These are phyloP conservation scores for Fusarium equiseti DNA, from an alignment of 2,329 filamentous ascomycete species.

Conservation along the genomic window DNA sequence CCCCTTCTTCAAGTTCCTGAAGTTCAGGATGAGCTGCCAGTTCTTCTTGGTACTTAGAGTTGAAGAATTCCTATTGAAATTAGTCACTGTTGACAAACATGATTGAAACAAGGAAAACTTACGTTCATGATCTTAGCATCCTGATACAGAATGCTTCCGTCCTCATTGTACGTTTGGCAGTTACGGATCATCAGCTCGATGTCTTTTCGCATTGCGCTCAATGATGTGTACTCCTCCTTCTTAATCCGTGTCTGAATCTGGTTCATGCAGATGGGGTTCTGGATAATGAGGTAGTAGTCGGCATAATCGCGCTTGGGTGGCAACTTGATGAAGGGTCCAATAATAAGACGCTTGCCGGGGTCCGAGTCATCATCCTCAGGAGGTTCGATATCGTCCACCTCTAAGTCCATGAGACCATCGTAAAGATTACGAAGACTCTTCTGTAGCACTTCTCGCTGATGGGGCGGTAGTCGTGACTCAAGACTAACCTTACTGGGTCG, in stretches of 20 bases:
- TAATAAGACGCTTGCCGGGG: conserved; percentile 79
- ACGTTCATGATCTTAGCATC: conserved; percentile 96
- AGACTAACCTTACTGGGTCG: conserved; percentile 71
- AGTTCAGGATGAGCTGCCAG: conserved; percentile 67
- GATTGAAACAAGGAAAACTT: conserved; percentile 34
- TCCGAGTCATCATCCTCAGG: conserved; percentile 69
- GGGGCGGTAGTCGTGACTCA: conserved; percentile 67
- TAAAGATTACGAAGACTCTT: conserved; percentile 81
- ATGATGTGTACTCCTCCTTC: conserved; percentile 87
- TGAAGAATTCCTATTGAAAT: conserved; percentile 67
- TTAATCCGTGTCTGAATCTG: conserved; percentile 96
- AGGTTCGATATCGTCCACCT: conserved; percentile 78
- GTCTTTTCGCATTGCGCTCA: conserved; percentile 85
- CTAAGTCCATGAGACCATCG: conserved; percentile 84
- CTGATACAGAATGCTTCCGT: conserved; percentile 89
- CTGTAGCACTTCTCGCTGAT: conserved; percentile 83
- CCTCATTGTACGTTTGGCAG: conserved; percentile 96
- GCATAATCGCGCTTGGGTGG: conserved; percentile 90
- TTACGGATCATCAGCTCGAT: conserved; percentile 88
- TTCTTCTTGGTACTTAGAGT: conserved; percentile 65
- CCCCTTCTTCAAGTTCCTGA: conserved; percentile 65
- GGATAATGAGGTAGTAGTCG: conserved; percentile 95
- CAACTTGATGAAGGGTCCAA: conserved; percentile 92
- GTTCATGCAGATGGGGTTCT: conserved; percentile 94
- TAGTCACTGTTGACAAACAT: conserved; percentile 43